Conservation (phyloP, 2,329 filamentous ascomycete species). For the Phialophora chinensis region DNA sequence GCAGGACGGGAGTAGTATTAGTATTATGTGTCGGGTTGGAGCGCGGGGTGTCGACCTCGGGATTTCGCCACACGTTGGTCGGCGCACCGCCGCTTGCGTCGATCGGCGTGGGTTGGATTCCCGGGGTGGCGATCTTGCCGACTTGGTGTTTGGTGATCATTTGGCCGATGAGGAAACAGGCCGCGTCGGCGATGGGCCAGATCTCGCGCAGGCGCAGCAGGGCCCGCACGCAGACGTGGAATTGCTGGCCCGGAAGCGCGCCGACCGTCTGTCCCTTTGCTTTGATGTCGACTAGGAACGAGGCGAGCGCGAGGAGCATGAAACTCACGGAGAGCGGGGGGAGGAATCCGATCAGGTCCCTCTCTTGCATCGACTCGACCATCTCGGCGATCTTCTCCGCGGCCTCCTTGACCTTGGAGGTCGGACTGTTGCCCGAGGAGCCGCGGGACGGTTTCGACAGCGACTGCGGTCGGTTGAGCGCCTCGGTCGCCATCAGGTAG, state of each 20-base stretch:
- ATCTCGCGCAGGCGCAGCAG: conserved; percentile 30
- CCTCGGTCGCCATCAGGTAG: conserved; percentile 31
- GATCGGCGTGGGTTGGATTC: conserved; percentile 16
- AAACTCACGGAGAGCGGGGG: conserved; percentile 32
- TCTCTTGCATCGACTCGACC: conserved; percentile 26
- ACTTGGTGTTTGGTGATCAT: conserved; percentile 34
- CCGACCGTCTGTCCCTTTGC: conserved; percentile 15
- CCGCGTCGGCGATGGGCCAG: conserved; percentile 36
- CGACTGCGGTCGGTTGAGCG: conserved; percentile 30
- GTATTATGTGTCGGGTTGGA: background rate
- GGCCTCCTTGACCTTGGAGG: conserved; percentile 30
- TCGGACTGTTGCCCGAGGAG: conserved; percentile 14
- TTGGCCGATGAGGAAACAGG: conserved; percentile 32
- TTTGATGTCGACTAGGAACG: conserved; percentile 35
- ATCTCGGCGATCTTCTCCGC: conserved; percentile 31
- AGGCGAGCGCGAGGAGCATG: conserved; percentile 32
- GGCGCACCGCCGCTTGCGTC: conserved; percentile 3
- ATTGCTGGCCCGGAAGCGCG: conserved; percentile 27
- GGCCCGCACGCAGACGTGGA: conserved; percentile 32
- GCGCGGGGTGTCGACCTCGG: conserved; percentile 2
- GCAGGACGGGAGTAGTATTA: background rate
- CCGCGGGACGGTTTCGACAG: conserved; percentile 18
- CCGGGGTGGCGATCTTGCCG: conserved; percentile 23
- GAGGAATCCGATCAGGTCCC: conserved; percentile 30
- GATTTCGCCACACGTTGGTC: conserved; percentile 14